Conservation (phyloP, 75 land plant species). For the Adiantum capillusveneris region DNA sequence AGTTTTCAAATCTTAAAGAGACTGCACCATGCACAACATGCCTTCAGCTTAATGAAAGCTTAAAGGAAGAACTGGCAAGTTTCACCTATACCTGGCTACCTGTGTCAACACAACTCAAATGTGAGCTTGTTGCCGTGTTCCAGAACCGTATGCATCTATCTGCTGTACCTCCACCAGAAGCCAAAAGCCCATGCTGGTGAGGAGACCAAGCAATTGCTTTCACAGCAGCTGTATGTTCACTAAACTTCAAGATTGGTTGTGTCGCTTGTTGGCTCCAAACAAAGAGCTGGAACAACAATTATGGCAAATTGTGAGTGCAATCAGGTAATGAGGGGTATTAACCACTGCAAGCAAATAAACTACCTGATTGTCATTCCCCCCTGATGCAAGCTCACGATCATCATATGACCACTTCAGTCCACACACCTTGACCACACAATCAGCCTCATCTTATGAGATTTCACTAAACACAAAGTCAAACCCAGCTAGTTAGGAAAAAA, state of each 20-base stretch:
- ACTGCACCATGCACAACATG: too few relatives aligned
- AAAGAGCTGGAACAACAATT: slow-evolving; percentile 58
- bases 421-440: slow-evolving; percentile 44
- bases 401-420: slow-evolving; percentile 93
- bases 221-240: slow-evolving; percentile 89
- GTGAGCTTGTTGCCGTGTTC: slow-evolving; percentile 68
- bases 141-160: slow-evolving; percentile 79
- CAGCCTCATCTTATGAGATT: not conserved
- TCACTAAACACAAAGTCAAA: not conserved
- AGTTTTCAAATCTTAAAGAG: too few relatives aligned
- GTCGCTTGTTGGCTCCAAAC: slow-evolving; percentile 78
- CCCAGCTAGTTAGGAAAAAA: not conserved
- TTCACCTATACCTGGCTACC: slow-evolving; percentile 97
- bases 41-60: too few relatives aligned
- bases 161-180: slow-evolving; percentile 87
- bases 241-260: slow-evolving; percentile 63
- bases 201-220: slow-evolving; percentile 95
- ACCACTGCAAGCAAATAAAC: too few relatives aligned
- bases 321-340: too few relatives aligned
- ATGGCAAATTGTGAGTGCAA: too few relatives aligned
- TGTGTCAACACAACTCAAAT: slow-evolving; percentile 70
- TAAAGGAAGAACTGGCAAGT: too few relatives aligned
- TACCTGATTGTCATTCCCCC: slow-evolving; percentile 78
- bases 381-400: slow-evolving; percentile 74
- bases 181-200: slow-evolving; percentile 79